Conservation (phyloP, 1,284 basidiomycete genomes). For the Ceratobasidium sp. region DNA sequence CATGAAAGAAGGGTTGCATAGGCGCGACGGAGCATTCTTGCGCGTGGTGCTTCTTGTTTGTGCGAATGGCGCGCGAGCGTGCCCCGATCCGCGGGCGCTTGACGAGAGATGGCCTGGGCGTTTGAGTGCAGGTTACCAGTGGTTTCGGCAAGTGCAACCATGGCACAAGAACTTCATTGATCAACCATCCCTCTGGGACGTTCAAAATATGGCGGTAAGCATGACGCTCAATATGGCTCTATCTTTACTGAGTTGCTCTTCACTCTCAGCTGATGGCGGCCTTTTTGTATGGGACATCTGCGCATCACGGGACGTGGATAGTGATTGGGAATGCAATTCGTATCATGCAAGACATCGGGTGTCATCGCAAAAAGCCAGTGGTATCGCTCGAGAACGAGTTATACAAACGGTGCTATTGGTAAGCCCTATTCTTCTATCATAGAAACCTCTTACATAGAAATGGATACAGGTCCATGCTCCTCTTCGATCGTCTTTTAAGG, state of each 20-base stretch:
- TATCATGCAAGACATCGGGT: not conserved
- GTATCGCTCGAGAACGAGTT: not conserved
- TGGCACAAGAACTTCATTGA: not conserved
- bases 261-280: too few species aligned
- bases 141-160: not conserved
- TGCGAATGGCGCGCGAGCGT: not conserved
- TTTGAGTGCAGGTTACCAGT: not conserved
- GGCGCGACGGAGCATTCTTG: not conserved
- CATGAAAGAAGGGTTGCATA: too few species aligned
- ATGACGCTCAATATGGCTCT: too few species aligned
- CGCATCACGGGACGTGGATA: not conserved
- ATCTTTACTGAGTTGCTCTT: too few species aligned
- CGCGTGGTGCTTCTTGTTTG: not conserved
- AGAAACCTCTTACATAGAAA: too few species aligned
- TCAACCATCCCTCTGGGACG: not conserved
- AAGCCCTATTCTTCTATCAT: not conserved
- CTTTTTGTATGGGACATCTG: not conserved
- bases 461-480: too few species aligned
- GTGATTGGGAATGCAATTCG: not conserved
- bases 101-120: not conserved
- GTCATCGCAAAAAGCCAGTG: not conserved
- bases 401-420: not conserved
- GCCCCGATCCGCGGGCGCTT: not conserved
- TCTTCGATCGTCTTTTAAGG: slow-evolving; percentile 23
- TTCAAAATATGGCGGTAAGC: not conserved